These are phyloP conservation scores for Carex scoparia DNA, from an alignment of 176 grass and related monocot species.

Conservation along the genomic window DNA sequence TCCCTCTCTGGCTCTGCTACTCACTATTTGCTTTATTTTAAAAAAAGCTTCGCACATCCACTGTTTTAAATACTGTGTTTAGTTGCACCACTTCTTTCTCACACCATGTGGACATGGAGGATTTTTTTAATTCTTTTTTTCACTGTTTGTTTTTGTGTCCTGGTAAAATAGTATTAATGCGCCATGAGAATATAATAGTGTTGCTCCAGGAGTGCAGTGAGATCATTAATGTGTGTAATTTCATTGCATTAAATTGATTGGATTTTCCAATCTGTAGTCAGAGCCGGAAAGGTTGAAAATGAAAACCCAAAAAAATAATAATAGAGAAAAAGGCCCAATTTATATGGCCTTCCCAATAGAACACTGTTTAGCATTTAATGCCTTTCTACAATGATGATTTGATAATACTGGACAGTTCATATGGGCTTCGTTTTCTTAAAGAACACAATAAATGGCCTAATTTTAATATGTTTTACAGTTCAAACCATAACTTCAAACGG, in stretches of 20 bases:
- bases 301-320: background rate
- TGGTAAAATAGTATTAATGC: conserved; percentile 1
- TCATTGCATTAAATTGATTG: conserved; percentile 5
- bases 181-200: background rate
- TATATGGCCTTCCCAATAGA: conserved; percentile 3
- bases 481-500: background rate
- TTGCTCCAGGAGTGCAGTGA: background rate
- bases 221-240: background rate
- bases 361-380: conserved; percentile 1
- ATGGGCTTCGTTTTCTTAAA: background rate
- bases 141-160: background rate
- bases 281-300: background rate
- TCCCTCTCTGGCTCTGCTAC: background rate
- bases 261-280: background rate
- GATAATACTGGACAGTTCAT: background rate
- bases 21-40: conserved; percentile 21
- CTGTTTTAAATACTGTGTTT: conserved; percentile 21
- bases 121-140: background rate
- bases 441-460: too few species aligned
- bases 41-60: background rate
- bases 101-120: background rate
- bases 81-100: conserved; percentile 2
- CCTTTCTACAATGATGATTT: background rate
- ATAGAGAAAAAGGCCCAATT: conserved; percentile 19
- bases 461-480: background rate